Evolutionary conservation across 805 yeast species (phyloP), one percentile per base, ranked within the genome.

Genomic region (Candida tibetensis): DNA sequence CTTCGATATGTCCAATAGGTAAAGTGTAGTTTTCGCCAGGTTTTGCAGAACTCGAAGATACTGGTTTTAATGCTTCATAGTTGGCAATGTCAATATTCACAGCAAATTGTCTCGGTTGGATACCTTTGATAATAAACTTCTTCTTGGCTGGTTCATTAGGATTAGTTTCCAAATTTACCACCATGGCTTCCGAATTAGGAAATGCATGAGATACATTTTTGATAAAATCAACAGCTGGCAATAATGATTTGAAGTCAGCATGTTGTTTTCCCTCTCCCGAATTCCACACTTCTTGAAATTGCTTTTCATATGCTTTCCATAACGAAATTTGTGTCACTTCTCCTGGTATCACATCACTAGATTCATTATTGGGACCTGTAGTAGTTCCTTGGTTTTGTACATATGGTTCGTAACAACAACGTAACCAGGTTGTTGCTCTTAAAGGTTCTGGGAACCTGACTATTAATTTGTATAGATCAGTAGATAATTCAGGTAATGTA

Each of bases 141-240:
- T 87, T 82, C 42, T 76, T 74, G 1, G 83, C 81, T 4, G 59
- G 55, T 34, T 58, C 62, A 13, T 51, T 60, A 3, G 52, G 45
- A 14, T 48, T 23, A 10, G 78, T 70, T 4, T 79, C 74, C 29
- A 77, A 71, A 37, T 77, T 77, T 17, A 91, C 78, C 12, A 93
- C 98, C 91, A 89, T 90, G 1, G 99, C 98, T 36, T 86, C 82
- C 2, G 96, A 88, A 50, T 81, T 77, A 13, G 85, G 82, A 57
- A 93, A 93, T 1, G 96, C 95, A 43, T 79, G 78, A 23, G 90
- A 83, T 15, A 91, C 98, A 55, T 93, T 91, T 52, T 91, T 88
- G 58, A 93, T 93, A 60, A 93, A 93, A 48, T 93, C 98, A 9
- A 93, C 97, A 0, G 99, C 99, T 1, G 96, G 95, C 22, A 91